Evolutionary conservation across 768 basidiomycete genomes (phyloP), one percentile per base, ranked within the genome.

Genomic region (Tephrocybe sp.): DNA sequence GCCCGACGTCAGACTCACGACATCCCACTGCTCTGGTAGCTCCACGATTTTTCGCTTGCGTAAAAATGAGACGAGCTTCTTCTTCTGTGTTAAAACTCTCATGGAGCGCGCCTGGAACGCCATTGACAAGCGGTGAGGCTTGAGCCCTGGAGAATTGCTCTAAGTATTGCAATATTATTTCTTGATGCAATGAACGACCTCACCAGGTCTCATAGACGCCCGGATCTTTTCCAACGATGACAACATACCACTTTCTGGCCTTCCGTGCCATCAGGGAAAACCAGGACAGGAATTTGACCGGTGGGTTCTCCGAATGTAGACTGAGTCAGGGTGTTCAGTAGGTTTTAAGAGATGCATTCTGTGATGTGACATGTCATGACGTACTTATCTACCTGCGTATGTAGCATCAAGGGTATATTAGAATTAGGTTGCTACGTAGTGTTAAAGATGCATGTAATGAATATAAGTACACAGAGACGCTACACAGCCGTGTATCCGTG

Each of bases 401-500:
- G 26, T n/a, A 7, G 26, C 26, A 26, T 26, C 26, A 26, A 35
- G 26, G 41, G 42, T 50, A 26, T 26, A 50, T 44, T 20, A 44
- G 26, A 8, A 45, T 40, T 19, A 22, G 35, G 33, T 39, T 17
- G 30, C 17, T 13, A 26, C 26, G 26, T 26, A 40, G 13, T 41
- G 39, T 40, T 40, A 38, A 35, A 39, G 32, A 23, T 17, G 17
- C 17, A 19, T 20, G 5, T 39, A 38, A 12, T 26, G 32, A 2
- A 32, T 45, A 32, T 19, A 19, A 14, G 16, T 19, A 23, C 17
- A 16, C 2, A 17, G 17, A 26, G n/a, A 47, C 19, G 17, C 65
- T 74, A 89, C 59, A 91, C 89, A 35, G 89, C 77, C 51, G 89
- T 83, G 66, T 92, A 92, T 36, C 86, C 84, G 49, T 85, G 79